Conservation (phyloP, 2,329 filamentous ascomycete species). For the Aspergillus neotritici region DNA sequence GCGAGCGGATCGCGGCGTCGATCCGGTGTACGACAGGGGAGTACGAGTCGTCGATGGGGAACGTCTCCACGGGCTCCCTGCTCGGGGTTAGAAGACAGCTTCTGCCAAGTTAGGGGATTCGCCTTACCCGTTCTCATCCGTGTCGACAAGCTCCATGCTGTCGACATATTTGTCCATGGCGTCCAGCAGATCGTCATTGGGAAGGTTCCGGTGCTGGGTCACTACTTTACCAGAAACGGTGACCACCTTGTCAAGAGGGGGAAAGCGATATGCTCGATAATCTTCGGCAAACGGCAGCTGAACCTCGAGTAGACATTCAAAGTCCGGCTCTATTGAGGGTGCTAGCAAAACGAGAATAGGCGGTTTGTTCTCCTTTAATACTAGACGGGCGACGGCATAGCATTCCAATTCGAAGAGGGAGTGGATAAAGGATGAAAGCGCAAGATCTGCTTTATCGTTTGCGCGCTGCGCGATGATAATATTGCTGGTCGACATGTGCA, state of each 20-base stretch:
- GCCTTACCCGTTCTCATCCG: slow-evolving; percentile 67
- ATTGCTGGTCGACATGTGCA: slow-evolving; percentile 76
- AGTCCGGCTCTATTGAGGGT: slow-evolving; percentile 69
- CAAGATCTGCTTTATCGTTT: slow-evolving; percentile 77
- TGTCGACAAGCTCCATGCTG: slow-evolving; percentile 75
- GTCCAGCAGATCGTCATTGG: slow-evolving; percentile 63
- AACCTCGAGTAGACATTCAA: slow-evolving; percentile 83
- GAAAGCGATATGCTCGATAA: slow-evolving; percentile 82
- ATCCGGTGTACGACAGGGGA: slow-evolving; percentile 84
- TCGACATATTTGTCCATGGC: slow-evolving; percentile 93
- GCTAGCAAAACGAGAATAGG: slow-evolving; percentile 73
- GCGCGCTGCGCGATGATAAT: slow-evolving; percentile 70
- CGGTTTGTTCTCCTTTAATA: slow-evolving; percentile 74
- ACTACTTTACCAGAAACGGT: slow-evolving; percentile 79
- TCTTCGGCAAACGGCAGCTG: slow-evolving; percentile 93
- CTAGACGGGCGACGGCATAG: slow-evolving; percentile 79
- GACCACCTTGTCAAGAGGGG: slow-evolving; percentile 78
- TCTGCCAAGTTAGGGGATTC: not conserved
- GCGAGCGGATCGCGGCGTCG: slow-evolving; percentile 75
- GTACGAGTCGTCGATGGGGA: slow-evolving; percentile 72
- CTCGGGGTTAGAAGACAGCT: slow-evolving; percentile 5
- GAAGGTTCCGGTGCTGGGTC: slow-evolving; percentile 77
- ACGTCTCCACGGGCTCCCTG: slow-evolving; percentile 60
- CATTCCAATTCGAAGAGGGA: slow-evolving; percentile 78
- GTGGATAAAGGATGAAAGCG: slow-evolving; percentile 82